Base-by-base conservation (phyloP, 495 filamentous ascomycete species). In the Chaetomidium leptoderma region DNA sequence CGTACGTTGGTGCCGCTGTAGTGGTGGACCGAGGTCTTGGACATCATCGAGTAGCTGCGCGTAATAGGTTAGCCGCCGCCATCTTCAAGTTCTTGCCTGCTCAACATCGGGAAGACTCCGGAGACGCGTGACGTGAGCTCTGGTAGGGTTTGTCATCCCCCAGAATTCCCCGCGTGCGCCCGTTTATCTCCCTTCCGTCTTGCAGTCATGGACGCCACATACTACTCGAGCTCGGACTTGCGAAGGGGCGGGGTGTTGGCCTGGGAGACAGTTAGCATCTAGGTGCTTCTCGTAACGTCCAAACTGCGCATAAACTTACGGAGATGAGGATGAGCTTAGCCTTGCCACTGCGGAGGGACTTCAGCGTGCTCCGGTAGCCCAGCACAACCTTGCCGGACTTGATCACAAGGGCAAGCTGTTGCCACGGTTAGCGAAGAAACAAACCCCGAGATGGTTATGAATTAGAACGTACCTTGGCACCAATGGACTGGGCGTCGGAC, bases 1-100 rank as follows among this genome's bases (percentile, higher is more conserved):
- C 92, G 88, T 85, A 97, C 91, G 84, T 96, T 97, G 84, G 93
- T 95, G 57, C 92, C 93, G 62, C 82, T 82, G 79, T 96, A 97
- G 81, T 97, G 92, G 81, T 97, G 91, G 67, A 97, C 91, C 45
- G 87, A 84, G 66, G 87, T 89, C 83, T 97, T 96, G 69, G 86
- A 84, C 59, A 96, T 78, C 91, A 95, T 95, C 69, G 87, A 85
- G 78, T 92, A 92, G 76, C 58, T 60, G 50, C 17, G 27, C 14
- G 43, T 13, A 19, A 21, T 8, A 45, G 3, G 46, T 61, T 47
- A 61, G 51, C 27, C 2, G 11, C 87, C 10, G 45, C 23, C 51
- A 11, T 45, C 3, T 14, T 32, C 19, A 3, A 26, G 0, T 13
- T 30, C 21, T 33, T 3, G 14, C 2, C 10, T 23, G 40, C 52